These are phyloP conservation scores for Macrophomina tecta DNA, from an alignment of 2,329 filamentous ascomycete genomes.

Conservation along the genomic window DNA sequence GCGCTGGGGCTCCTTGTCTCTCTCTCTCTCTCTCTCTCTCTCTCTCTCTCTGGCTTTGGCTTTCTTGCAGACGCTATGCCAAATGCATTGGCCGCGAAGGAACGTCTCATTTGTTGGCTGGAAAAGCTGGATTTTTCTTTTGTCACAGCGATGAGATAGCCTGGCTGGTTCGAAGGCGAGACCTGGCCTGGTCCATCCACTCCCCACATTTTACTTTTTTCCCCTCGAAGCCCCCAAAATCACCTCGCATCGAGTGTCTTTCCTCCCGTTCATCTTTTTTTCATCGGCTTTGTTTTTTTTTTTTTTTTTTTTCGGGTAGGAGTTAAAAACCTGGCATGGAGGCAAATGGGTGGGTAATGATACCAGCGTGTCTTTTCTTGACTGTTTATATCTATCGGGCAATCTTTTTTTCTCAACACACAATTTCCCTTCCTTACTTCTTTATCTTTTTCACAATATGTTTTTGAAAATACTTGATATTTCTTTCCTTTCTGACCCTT, in stretches of 20 bases:
- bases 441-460: neutral
- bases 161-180: too few species aligned
- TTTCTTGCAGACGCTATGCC: too few species aligned
- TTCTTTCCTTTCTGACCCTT: neutral
- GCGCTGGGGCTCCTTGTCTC: too few species aligned
- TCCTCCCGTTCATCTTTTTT: neutral
- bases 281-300: neutral
- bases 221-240: too few species aligned
- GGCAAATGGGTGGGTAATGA: slow-evolving; percentile 13
- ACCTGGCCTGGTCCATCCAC: too few species aligned
- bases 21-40: neutral
- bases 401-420: neutral
- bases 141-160: too few species aligned
- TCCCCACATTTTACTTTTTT: too few species aligned
- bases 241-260: neutral
- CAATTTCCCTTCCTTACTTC: neutral
- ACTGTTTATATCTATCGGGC: neutral
- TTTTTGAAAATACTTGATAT: too few species aligned
- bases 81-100: too few species aligned
- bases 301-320: neutral
- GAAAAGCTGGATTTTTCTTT: too few species aligned
- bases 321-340: slow-evolving; percentile 18
- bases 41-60: neutral
- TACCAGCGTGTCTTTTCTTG: slow-evolving; percentile 8
- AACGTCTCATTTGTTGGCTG: too few species aligned